Evolutionary conservation across 2,329 filamentous ascomycete species (phyloP), one percentile per base, ranked within the genome.

Genomic region (Phyllosticta citrichinensis): DNA sequence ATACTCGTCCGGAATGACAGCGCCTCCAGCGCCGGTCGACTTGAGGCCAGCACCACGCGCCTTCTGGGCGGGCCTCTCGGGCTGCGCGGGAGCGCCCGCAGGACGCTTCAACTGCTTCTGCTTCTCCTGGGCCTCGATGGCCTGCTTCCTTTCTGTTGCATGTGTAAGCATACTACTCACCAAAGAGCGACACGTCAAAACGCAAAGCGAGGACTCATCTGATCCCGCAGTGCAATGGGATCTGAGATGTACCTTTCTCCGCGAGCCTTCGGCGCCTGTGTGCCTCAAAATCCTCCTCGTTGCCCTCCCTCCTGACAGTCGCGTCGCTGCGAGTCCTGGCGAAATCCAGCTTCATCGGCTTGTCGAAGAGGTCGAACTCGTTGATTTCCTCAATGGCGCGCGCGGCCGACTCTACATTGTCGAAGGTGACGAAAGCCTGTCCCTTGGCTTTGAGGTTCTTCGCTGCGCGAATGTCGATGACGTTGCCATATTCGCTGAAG

Each of bases 1-100:
- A 74, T 96, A 97, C 76, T 99, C 94, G 82, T 97, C 94, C n/a
- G 92, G 91, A 19, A 97, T 87, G 60, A 91, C 87, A 11, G 88
- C 81, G 3, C 87, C 80, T 1, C 85, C 81, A 14, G 84, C 80
- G 5, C 85, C 81, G 62, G 84, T 85, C 5, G 89, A 84, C 73
- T 95, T 95, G 77, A 93, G 83, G 35, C 89, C 89, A 24, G 83
- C 79, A 52, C 85, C 85, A 68, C 86, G 51, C 24, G 83, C 81
- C 17, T 86, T 81, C 78, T 93, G 93, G 60, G 83, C 77, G 0
- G 87, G 84, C 56, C 87, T 83, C n/a, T 77, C 68, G 52, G 75
- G 76, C 58, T 73, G 70, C 19, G 81, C 71, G 17, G 77, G 77
- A 52, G 80, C 77, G 5, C 79, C 68, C 6, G 40, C 76, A 14